phyloP scores from a whole-genome alignment of 2,329 filamentous ascomycete species.

The Nigrograna mackinnonii region DNA sequence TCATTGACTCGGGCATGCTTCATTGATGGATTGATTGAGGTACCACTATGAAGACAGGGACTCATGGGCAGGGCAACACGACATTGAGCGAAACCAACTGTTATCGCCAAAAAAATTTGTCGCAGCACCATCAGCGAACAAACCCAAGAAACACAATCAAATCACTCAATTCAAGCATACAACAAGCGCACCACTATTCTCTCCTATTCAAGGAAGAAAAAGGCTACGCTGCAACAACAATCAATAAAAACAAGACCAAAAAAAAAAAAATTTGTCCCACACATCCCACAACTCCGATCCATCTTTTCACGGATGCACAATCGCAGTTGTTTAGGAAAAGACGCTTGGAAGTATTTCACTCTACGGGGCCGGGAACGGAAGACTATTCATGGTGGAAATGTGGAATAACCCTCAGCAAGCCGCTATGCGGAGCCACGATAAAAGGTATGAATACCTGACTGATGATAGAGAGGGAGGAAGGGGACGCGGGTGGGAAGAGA shows the following conservation, averaged over 20 bases:
- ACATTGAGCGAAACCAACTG: too few relatives aligned
- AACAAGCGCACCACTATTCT: too few relatives aligned
- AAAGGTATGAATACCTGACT: conserved; percentile 37
- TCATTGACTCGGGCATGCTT: too few relatives aligned
- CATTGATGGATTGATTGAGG: too few relatives aligned
- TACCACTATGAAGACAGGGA: too few relatives aligned
- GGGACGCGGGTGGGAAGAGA: conserved; percentile 17
- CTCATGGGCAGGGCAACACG: too few relatives aligned
- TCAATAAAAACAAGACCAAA: neutral
- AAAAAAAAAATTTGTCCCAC: conserved; percentile 34
- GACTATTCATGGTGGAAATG: conserved; percentile 38
- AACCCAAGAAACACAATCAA: too few relatives aligned
- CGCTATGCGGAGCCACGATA: conserved; percentile 45
- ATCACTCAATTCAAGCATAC: too few relatives aligned
- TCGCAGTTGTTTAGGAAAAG: conserved; percentile 43
- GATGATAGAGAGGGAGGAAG: conserved; percentile 36
- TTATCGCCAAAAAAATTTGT: too few relatives aligned
- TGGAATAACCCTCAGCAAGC: conserved; percentile 48
- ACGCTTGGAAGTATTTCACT: conserved; percentile 39
- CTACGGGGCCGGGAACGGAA: conserved; percentile 50
- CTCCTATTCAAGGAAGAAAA: too few relatives aligned
- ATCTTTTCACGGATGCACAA: conserved; percentile 43
- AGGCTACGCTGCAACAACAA: too few relatives aligned
- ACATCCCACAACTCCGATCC: conserved; percentile 48
- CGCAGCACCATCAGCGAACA: too few relatives aligned